Conservation (phyloP, 306 rosid species). For the Alnus glutinosa region DNA sequence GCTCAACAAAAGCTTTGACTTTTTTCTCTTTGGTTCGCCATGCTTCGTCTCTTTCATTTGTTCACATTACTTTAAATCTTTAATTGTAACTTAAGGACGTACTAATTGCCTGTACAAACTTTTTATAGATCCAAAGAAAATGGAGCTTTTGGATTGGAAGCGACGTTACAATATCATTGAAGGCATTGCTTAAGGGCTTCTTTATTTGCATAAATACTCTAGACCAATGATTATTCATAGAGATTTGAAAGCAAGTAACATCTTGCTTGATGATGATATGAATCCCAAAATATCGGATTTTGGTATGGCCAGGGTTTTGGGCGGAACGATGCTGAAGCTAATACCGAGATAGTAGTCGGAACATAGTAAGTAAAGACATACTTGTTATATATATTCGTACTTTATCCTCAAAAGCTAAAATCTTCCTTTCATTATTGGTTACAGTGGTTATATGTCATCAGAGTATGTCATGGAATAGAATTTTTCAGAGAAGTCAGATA, state of each 20-base stretch:
- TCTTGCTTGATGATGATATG: slow-evolving; percentile 13
- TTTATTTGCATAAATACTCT: slow-evolving; percentile 12
- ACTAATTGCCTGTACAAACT: neutral
- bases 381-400: no score
- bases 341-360: neutral
- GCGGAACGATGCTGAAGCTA: neutral
- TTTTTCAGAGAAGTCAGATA: no score
- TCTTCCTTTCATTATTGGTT: no score
- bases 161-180: neutral
- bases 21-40: neutral
- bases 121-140: neutral
- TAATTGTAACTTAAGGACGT: neutral
- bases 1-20: neutral
- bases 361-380: no score
- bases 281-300: slow-evolving; percentile 8
- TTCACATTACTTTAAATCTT: neutral
- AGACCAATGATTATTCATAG: slow-evolving; percentile 8
- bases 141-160: slow-evolving; percentile 4
- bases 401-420: no score
- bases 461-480: no score
- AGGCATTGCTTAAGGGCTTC: slow-evolving; percentile 18
- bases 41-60: neutral
- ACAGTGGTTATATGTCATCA: no score
- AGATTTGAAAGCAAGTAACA: slow-evolving; percentile 15
- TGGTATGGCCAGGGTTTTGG: neutral